Percentiles rank a stretch among this genome's conserved stretches.
phyloP scores from a whole-genome alignment of 257 asterid genomes.

The Galeopsis tetrahit region DNA sequence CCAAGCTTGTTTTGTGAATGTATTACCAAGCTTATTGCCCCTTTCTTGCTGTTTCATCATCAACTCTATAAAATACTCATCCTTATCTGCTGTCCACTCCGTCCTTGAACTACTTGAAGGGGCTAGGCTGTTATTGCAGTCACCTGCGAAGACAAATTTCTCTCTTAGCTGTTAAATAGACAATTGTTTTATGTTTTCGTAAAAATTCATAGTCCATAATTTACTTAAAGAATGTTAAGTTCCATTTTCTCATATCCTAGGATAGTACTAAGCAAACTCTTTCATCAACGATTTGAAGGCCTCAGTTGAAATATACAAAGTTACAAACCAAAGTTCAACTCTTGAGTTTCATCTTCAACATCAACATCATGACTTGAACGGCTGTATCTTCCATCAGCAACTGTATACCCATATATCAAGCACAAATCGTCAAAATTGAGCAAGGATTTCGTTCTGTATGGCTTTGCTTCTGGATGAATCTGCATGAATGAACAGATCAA shows the following conservation, averaged over 20 bases:
- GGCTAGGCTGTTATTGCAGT: slow-evolving; percentile 30
- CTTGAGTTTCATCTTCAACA: slow-evolving; percentile 45
- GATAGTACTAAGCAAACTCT: background rate
- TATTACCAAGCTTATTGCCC: slow-evolving; percentile 44
- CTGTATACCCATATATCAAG: slow-evolving; percentile 46
- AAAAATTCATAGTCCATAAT: background rate
- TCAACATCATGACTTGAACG: slow-evolving; percentile 54
- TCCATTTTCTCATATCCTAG: background rate
- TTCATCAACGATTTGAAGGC: no score
- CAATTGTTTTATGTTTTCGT: background rate
- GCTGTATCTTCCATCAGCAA: slow-evolving; percentile 53
- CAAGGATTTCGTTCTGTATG: slow-evolving; percentile 40
- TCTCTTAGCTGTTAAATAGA: slow-evolving; percentile 14
- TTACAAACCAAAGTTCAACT: slow-evolving; percentile 33
- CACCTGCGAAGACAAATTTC: slow-evolving; percentile 40
- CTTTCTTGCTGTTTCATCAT: slow-evolving; percentile 45
- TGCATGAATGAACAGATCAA: slow-evolving; percentile 30
- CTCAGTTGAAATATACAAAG: no score
- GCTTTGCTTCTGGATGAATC: slow-evolving; percentile 48
- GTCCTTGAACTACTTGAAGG: slow-evolving; percentile 47
- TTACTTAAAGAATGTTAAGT: slow-evolving; percentile 1
- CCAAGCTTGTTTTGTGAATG: slow-evolving; percentile 55
- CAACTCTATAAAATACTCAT: slow-evolving; percentile 44
- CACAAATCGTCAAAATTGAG: slow-evolving; percentile 48
- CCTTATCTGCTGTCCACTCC: slow-evolving; percentile 50